phyloP scores from a whole-genome alignment of 192 early-diverging fungal species.

The Irineochytrium annulatum region DNA sequence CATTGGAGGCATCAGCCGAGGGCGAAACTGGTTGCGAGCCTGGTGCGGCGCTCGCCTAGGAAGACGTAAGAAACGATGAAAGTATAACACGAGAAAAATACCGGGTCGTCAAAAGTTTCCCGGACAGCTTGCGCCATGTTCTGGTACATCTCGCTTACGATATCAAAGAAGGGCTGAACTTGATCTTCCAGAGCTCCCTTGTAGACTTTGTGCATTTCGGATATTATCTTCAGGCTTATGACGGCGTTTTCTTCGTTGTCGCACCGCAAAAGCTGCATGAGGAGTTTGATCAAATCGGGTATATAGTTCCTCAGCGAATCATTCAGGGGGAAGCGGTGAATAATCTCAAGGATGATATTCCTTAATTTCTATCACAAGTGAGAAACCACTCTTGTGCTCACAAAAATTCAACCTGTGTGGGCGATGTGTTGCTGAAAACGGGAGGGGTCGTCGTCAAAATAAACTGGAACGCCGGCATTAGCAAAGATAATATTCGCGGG shows the following conservation, averaged over 20 bases:
- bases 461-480: constrained; percentile 80
- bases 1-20: constrained; percentile 43
- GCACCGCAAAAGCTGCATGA: constrained; percentile 69
- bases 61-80: neutral
- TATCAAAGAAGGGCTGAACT: constrained; percentile 83
- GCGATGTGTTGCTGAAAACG: constrained; percentile 68
- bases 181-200: constrained; percentile 77
- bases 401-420: constrained; percentile 61
- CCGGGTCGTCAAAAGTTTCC: constrained; percentile 70
- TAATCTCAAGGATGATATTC: constrained; percentile 82
- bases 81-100: neutral
- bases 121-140: constrained; percentile 85
- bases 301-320: constrained; percentile 77
- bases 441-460: constrained; percentile 56
- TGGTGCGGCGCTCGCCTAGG: constrained; percentile 1
- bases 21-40: constrained; percentile 49
- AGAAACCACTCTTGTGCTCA: neutral
- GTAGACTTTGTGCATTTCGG: constrained; percentile 89
- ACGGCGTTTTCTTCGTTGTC: constrained; percentile 99
- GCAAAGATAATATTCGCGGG: constrained; percentile 64
- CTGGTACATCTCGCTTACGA: constrained; percentile 89
- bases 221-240: constrained; percentile 87
- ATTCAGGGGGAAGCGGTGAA: constrained; percentile 87
- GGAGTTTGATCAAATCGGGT: constrained; percentile 68
- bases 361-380: constrained; percentile 70